phyloP scores from a whole-genome alignment of 2,329 filamentous ascomycete genomes.

The Elsinoe australis region DNA sequence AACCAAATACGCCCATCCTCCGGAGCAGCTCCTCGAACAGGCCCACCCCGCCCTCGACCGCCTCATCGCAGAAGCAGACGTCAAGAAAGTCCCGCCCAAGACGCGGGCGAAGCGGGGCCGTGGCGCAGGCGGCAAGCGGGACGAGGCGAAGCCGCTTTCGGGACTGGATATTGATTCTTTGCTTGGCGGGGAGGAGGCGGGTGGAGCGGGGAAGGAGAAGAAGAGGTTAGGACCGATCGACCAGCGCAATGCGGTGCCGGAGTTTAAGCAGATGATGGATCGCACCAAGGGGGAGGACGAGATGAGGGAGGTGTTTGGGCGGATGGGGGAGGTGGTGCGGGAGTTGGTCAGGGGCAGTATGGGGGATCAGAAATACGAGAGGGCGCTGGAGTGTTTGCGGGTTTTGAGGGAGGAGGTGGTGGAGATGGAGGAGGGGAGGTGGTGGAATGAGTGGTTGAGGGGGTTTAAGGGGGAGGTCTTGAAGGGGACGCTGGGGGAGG shows the following conservation, averaged over 20 bases:
- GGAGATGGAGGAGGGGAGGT: constrained; percentile 62
- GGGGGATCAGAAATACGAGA: constrained; percentile 65
- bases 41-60: constrained; percentile 52
- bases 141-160: constrained; percentile 75
- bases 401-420: constrained; percentile 72
- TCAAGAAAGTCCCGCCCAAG: constrained; percentile 58
- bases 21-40: constrained; percentile 55
- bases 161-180: constrained; percentile 80
- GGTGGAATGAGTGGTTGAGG: constrained; percentile 68
- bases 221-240: constrained; percentile 31
- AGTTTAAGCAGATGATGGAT: constrained; percentile 26
- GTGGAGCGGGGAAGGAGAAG: constrained; percentile 47
- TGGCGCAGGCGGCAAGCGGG: constrained; percentile 53
- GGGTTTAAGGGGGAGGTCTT: constrained; percentile 66
- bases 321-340: constrained; percentile 66
- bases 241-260: constrained; percentile 13
- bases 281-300: constrained; percentile 50
- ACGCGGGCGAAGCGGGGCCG: constrained; percentile 54
- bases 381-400: constrained; percentile 65
- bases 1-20: constrained; percentile 64
- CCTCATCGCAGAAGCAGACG: constrained; percentile 61
- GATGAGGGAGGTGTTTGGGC: constrained; percentile 60
- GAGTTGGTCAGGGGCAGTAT: constrained; percentile 63
- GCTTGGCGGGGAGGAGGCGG: constrained; percentile 38
- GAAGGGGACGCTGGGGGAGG: constrained; percentile 62